Evolutionary conservation across 2,329 filamentous ascomycete species (phyloP), one percentile per base, ranked within the genome.

Genomic region (Fusarium beomiforme): DNA sequence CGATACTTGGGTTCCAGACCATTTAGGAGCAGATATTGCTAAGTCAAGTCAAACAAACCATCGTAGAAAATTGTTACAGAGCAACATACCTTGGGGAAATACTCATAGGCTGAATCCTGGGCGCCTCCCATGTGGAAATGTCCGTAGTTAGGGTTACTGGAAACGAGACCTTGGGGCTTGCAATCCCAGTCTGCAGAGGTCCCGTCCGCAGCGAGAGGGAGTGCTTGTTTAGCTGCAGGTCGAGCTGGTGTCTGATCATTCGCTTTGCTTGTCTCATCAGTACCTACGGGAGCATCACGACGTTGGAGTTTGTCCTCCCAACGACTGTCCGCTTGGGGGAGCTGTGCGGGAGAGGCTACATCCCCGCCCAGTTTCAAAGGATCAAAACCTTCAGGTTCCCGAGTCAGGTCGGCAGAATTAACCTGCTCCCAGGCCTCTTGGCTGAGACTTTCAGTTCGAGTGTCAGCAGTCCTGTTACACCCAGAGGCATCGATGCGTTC

Each of bases 401-500:
- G 60, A 5, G 68, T 51, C 6, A 76, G 75, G 3, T 77, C 77
- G 14, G 78, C 74, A 2, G 79, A 78, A 24, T 83, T 80, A 8
- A 80, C 54, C 55, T 81, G 79, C 16, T 78, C 70, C 73, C 83
- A 78, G 1, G 80, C 81, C 33, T 80, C 78, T 19, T 73, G 56
- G 56, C 80, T 84, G 19, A 80, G 74, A 24, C 68, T 69, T 50
- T 77, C 69, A 9, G 71, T 61, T 23, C 76, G 43, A 8, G 74
- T 73, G 14, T 79, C 79, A 1, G 84, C 85, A 2, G 87, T 86
- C 62, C 82, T 85, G 75, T 93, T 91, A 79, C 94, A 97, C 8
- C 94, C 94, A 29, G 91, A 92, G 13, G 92, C 90, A 81, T 97
- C 93, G 16, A 98, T 82, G 41, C 84, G 84, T 70, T 93, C 87